Base-by-base conservation (phyloP, 805 yeast species). In the Debaryomyces prosopidis region DNA sequence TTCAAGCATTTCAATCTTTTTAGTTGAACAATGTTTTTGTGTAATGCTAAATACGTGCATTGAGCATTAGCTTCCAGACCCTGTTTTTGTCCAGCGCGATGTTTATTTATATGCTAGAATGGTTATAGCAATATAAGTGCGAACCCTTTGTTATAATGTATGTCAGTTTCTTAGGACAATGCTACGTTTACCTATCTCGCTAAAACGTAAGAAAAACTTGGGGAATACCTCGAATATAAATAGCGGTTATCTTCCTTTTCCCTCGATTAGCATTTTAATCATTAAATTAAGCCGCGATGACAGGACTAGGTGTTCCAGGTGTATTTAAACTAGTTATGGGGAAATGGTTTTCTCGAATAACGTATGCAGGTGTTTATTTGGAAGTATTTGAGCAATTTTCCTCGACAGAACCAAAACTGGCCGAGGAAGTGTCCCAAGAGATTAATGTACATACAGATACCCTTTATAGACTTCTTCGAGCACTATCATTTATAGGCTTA, bases 311-410 rank as follows among this genome's bases (percentile, higher is more conserved):
- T 30, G 33, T 30, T 6, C 33, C 33, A 30, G 33, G 33, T 5
- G 33, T 30, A 5, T 30, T 30, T 30, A 30, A 30, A 30, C 5
- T 30, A 30, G 33, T 30, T 30, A 30, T 30, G 33, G 33, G 33
- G 11, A 30, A 30, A 30, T 36, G 44, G 39, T 20, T 26, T 36
- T 19, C 39, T 10, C 20, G 26, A 2, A 19, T 18, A 8, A 14
- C 27, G 4, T 36, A 36, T 18, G 10, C 39, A 2, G 39, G 26
- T 26, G 20, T 36, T n/a, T 15, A 17, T 5, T 36, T 36, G 23
- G 39, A 27, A 14, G 39, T 36, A 15, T 36, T 36, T 12, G 39
- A 36, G 26, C 27, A 36, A n/a, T 36, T 36, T 10, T 36, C 39
- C n/a, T 5, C 26, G 11, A 15, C 23, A 11, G 27, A 36, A 18